Evolutionary conservation across 2,329 filamentous ascomycete species (phyloP), one percentile per base, ranked within the genome.

Genomic region (Talaromyces sp.): DNA sequence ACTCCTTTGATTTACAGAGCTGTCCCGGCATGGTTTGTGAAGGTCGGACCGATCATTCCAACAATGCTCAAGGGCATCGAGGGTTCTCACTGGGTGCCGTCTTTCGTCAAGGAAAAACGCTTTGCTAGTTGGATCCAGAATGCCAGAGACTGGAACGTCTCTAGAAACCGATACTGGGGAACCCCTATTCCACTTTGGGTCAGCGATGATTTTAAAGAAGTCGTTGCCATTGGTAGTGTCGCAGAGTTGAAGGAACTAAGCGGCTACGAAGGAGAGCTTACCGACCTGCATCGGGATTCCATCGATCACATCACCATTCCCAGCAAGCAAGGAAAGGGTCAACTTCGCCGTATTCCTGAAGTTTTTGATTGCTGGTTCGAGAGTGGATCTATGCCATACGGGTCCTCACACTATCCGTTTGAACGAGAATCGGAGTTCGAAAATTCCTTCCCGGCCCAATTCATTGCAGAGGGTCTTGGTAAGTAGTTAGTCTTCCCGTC

Each of bases 281-380:
- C 84, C 13, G 93, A 98, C 71, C 83, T 98, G 33, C 93, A 98
- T 75, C 88, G 93, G 58, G 92, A 97, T 76, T 93, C 93, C 75
- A 89, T 98, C 65, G 93, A 98, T 71, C 82, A 92, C 68, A 96
- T 98, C 74, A 96, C 92, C 52, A 97, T 98, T 65, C 93, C 93
- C 0, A 96, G 91, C 73, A 90, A 91, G 76, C 84, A 88, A 77
- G 93, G 93, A 67, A 96, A 93, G 72, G 93, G 92, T 22, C 82
- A 84, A n/a, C 80, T 97, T 64, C 88, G 84, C 69, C 88, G 93
- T 67, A 84, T 95, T 10, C 88, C 92, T 57, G 92, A 96, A 73
- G 91, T 97, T 4, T 96, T 97, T 69, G 93, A 97, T 77, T 97
- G 93, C 73, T 97, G 93, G 92, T 96, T 96, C 65, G 93, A 97